Evolutionary conservation across 202 grass and related monocot genomes (phyloP).

Genomic region (Carex arenaria): DNA sequence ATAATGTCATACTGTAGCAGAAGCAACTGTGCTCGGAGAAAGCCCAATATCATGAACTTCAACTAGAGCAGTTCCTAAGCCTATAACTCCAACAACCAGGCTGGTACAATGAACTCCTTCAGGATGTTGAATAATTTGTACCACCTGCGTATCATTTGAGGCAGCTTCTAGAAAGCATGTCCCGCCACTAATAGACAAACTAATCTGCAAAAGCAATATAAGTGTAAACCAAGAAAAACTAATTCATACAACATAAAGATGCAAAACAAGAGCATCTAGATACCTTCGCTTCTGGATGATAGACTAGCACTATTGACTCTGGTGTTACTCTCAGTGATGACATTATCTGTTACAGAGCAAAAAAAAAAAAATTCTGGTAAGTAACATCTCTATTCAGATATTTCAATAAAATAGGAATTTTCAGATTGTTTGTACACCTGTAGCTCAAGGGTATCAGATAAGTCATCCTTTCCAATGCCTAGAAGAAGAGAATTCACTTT

Average conservation of each 20-base stretch:
- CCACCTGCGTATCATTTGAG: conserved; percentile 81
- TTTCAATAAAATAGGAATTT: conserved; percentile 13
- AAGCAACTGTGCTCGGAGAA: conserved; percentile 59
- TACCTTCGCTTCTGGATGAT: conserved; percentile 82
- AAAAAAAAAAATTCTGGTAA: background rate
- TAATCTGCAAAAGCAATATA: conserved; percentile 53
- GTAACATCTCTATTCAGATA: conserved; percentile 14
- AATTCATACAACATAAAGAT: conserved; percentile 20
- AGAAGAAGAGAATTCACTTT: conserved; percentile 42
- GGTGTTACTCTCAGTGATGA: conserved; percentile 78
- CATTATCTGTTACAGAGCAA: conserved; percentile 53
- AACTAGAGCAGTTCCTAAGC: conserved; percentile 57
- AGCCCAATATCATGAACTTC: conserved; percentile 85
- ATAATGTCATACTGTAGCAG: conserved; percentile 54
- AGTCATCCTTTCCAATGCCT: conserved; percentile 29
- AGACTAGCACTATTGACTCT: conserved; percentile 67
- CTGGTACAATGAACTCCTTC: conserved; percentile 61
- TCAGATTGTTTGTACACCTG: conserved; percentile 46
- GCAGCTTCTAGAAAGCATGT: conserved; percentile 87
- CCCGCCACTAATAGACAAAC: conserved; percentile 71
- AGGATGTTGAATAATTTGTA: conserved; percentile 56
- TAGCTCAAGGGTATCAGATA: conserved; percentile 76
- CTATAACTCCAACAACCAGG: conserved; percentile 69
- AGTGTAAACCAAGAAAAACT: conserved; percentile 15
- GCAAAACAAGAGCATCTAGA: conserved; percentile 9